Conservation (phyloP, 805 yeast genomes). For the Groenewaldozyma tartarivorans region DNA sequence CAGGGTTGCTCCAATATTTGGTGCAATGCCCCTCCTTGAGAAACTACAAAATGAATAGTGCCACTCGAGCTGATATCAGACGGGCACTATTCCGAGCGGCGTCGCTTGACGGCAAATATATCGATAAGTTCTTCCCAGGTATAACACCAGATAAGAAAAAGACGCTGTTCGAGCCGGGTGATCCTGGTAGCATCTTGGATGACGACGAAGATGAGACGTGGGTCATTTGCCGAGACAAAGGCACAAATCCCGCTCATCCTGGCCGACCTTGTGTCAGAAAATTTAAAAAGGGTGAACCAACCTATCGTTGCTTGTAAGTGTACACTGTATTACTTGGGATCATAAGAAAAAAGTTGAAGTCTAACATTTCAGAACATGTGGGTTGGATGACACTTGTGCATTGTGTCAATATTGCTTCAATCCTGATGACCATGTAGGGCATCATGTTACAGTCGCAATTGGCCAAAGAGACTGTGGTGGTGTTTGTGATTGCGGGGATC, state of each 20-base stretch:
- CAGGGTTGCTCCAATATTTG: background rate
- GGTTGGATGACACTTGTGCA: slow-evolving; percentile 76
- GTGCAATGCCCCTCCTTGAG: background rate
- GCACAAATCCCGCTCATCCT: slow-evolving; percentile 35
- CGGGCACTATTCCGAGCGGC: slow-evolving; percentile 36
- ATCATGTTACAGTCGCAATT: slow-evolving; percentile 55
- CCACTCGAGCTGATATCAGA: slow-evolving; percentile 24
- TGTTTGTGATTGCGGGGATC: slow-evolving; percentile 84
- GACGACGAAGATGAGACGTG: slow-evolving; percentile 7
- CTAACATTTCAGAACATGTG: slow-evolving; percentile 45
- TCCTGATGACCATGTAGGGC: slow-evolving; percentile 60
- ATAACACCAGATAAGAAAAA: slow-evolving; percentile 1
- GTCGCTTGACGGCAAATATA: slow-evolving; percentile 33
- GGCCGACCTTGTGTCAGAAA: slow-evolving; percentile 66
- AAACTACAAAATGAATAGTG: slow-evolving; percentile 16
- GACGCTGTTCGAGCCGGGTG: slow-evolving; percentile 1
- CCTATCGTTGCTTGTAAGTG: slow-evolving; percentile 50
- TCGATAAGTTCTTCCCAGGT: slow-evolving; percentile 32
- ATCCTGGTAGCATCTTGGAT: background rate
- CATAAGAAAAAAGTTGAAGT: no score
- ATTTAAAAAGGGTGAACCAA: slow-evolving; percentile 71
- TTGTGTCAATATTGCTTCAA: slow-evolving; percentile 70
- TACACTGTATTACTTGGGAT: no score
- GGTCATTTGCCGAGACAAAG: slow-evolving; percentile 5
- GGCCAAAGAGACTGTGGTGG: slow-evolving; percentile 59